A percentile compares a stretch with the other conserved stretches of the same genome.
Conservation (phyloP, 306 rosid species). For the Carpinus viminea region DNA sequence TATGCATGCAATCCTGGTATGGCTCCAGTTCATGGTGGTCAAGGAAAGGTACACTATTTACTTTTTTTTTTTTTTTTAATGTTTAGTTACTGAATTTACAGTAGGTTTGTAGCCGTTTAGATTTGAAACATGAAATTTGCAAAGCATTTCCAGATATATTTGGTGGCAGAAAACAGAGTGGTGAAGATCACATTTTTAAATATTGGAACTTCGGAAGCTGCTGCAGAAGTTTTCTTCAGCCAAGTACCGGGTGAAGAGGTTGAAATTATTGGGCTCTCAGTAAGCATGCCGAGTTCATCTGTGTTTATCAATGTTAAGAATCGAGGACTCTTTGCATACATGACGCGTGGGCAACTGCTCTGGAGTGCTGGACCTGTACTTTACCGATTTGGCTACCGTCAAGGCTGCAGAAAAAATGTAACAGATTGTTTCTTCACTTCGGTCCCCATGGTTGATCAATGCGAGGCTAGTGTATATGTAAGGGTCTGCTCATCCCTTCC, state of each 20-base stretch:
- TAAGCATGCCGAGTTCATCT: slow-evolving; percentile 55
- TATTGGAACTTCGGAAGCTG: slow-evolving; percentile 39
- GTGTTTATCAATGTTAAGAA: slow-evolving; percentile 53
- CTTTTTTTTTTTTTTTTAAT: background rate
- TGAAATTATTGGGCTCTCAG: slow-evolving; percentile 66
- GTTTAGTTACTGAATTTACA: background rate
- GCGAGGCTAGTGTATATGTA: slow-evolving; percentile 81
- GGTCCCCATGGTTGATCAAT: slow-evolving; percentile 68
- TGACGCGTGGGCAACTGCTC: slow-evolving; percentile 37
- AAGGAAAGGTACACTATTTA: slow-evolving; percentile 44
- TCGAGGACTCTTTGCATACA: slow-evolving; percentile 68
- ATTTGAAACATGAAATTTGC: background rate
- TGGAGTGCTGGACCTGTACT: slow-evolving; percentile 84
- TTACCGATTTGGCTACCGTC: slow-evolving; percentile 57
- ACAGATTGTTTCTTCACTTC: slow-evolving; percentile 64
- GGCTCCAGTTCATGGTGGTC: slow-evolving; percentile 61
- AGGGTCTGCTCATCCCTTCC: slow-evolving; percentile 35
- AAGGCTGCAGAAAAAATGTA: slow-evolving; percentile 64
- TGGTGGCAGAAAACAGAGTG: slow-evolving; percentile 71
- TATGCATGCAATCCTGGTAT: slow-evolving; percentile 44
- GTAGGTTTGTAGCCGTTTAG: background rate
- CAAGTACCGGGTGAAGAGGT: slow-evolving; percentile 44
- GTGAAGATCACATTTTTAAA: slow-evolving; percentile 48
- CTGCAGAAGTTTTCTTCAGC: slow-evolving; percentile 48
- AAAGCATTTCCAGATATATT: slow-evolving; percentile 53